Evolutionary conservation across 2,329 filamentous ascomycete genomes (phyloP), one percentile per base, ranked within the genome.

Genomic region (Chaetomiaceae sp.): DNA sequence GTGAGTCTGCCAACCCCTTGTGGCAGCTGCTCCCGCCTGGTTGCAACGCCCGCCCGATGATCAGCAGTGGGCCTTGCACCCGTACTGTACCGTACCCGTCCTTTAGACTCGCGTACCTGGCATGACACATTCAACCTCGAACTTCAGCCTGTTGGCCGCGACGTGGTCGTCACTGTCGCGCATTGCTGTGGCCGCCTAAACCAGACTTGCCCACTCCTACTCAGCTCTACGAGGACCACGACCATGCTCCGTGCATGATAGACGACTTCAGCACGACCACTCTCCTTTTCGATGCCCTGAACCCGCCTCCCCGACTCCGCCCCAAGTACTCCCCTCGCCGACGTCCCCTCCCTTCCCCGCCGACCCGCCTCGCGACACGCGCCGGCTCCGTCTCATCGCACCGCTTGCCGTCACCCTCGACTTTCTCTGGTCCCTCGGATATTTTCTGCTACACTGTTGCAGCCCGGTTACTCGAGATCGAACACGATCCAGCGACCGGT

Each of bases 251-350:
- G 42, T 46, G 44, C 48, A 27, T 44, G 42, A 26, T 53, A 52
- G 36, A 47, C 38, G 15, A 14, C 2, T 42, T 42, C 29, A 41
- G n/a, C 36, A 47, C 19, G 15, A 47, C 51, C 26, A 37, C 47
- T 24, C 36, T 43, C 43, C 38, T 37, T n/a, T 34, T 54, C 50
- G 43, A 55, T 55, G 52, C 48, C 53, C 42, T 54, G 49, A 51
- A 33, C 20, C 7, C 22, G 29, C 22, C 18, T 37, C 18, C n/a
- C 34, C 43, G 39, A 36, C 34, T 46, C 47, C 38, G 38, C 42
- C 38, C 38, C 11, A 30, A 40, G 43, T 46, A n/a, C 38, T 35
- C 42, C 18, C 12, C 18, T 6, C 26, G 6, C 24, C 36, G 17
- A n/a, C 33, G 22, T 19, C 29, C 20, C 27, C 7, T 19, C 34